Evolutionary conservation across 2,329 filamentous ascomycete species (phyloP).

Genomic region (Celoporthe dispersa): DNA sequence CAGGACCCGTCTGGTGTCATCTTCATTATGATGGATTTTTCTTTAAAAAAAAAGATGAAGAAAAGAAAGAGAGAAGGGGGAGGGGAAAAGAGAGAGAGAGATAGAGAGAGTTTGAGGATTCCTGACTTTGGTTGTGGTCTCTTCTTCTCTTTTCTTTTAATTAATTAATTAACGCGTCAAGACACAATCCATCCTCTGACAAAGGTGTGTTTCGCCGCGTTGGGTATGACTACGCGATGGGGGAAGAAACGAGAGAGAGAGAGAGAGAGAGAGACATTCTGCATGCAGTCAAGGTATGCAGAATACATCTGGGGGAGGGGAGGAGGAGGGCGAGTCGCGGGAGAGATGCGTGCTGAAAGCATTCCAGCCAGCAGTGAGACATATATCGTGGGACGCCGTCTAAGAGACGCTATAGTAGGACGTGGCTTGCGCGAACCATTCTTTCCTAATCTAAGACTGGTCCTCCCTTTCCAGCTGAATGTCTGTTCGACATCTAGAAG

Average conservation of each 20-base stretch:
- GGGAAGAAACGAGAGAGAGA: neutral
- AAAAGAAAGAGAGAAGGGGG: neutral
- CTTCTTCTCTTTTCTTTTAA: neutral
- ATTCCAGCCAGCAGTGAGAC: neutral
- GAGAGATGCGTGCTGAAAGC: neutral
- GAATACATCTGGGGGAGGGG: neutral
- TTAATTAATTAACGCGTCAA: neutral
- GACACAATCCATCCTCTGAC: neutral
- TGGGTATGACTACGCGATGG: neutral
- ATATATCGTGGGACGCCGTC: neutral
- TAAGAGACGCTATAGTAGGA: neutral
- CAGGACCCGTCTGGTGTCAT: slow-evolving; percentile 1
- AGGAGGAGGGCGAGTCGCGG: too few relatives aligned
- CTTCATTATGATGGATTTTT: neutral
- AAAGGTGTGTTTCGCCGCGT: neutral
- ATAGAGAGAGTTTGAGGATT: neutral
- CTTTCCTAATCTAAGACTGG: too few relatives aligned
- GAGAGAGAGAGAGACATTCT: neutral
- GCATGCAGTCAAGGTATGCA: neutral
- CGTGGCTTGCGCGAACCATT: too few relatives aligned
- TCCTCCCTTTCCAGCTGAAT: neutral
- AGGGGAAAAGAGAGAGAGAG: too few relatives aligned
- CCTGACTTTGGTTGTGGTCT: neutral
- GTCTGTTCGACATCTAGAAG: neutral
- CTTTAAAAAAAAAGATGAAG: neutral